Base-by-base conservation (phyloP, 2,329 filamentous ascomycete species). In the Fusarium irregulare region DNA sequence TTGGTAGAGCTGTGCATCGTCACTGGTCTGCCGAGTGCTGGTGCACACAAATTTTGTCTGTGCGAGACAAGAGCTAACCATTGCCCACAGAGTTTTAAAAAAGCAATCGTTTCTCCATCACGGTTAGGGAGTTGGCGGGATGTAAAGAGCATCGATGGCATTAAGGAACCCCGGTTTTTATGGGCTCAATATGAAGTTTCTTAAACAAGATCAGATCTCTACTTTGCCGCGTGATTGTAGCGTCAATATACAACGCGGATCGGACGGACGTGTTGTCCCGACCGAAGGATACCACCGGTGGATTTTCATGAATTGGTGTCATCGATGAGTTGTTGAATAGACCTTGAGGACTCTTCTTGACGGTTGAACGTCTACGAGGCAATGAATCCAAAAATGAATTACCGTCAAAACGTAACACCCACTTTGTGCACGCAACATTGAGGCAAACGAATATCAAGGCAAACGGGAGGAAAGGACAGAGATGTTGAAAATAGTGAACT, bases 111-210 rank as follows among this genome's bases (percentile, higher is more conserved):
- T 83, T 80, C 79, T 81, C 80, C 78, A 79, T 81, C 78, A 81
- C 77, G 80, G 81, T 81, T 80, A 78, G 80, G 82, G 81, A 83
- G 81, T 83, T 83, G 81, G 81, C 78, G 78, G 82, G 79, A 81
- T 82, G 81, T 82, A 81, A 79, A 81, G 79, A 82, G 80, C 81
- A 83, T 82, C 79, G 78, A 80, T 80, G 80, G 80, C 79, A 81
- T 77, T 79, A 79, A 78, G 79, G 77, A 79, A 78, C 77, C 76
- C 76, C 75, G 75, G 78, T 75, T 80, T 78, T 79, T 78, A 80
- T 78, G 80, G 81, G 81, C 78, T 81, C 80, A 81, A 81, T 80
- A 81, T 79, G 77, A 83, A 75, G 79, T 78, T 76, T 76, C 76
- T 76, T 70, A 76, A 76, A 60, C 61, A 66, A 74, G 73, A 74